A percentile compares a stretch with the other conserved stretches of the same genome.
phyloP scores from a whole-genome alignment of 75 land plant species.

The Pinus tabuliformis region DNA sequence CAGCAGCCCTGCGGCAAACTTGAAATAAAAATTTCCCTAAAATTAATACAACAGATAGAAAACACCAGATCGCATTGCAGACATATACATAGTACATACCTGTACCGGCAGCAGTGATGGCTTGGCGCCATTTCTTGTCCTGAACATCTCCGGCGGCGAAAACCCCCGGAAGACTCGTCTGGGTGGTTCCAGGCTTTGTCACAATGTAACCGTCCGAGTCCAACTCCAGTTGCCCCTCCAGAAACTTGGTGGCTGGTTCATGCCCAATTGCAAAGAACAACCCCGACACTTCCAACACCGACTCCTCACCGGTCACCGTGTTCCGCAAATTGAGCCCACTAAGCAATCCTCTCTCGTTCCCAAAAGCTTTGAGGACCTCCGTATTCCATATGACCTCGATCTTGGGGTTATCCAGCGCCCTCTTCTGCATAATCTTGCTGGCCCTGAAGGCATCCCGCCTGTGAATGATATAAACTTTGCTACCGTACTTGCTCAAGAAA shows the following conservation, averaged over 20 bases:
- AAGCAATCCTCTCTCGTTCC: slow-evolving; percentile 40
- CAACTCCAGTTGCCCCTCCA: slow-evolving; percentile 74
- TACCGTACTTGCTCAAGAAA: slow-evolving; percentile 88
- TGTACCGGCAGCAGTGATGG: slow-evolving; percentile 94
- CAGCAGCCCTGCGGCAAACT: too few relatives aligned
- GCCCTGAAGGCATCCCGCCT: slow-evolving; percentile 68
- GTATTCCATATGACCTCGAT: slow-evolving; percentile 84
- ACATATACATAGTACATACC: slow-evolving; percentile 40
- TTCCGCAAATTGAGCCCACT: slow-evolving; percentile 75
- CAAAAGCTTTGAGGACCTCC: slow-evolving; percentile 66
- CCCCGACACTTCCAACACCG: slow-evolving; percentile 69
- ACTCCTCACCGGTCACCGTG: slow-evolving; percentile 45
- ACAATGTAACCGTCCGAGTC: slow-evolving; percentile 77
- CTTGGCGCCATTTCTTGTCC: slow-evolving; percentile 96
- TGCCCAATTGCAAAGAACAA: slow-evolving; percentile 97
- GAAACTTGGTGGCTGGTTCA: slow-evolving; percentile 92
- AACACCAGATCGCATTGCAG: too few relatives aligned
- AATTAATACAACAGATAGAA: too few relatives aligned
- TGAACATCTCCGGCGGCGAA: slow-evolving; percentile 99
- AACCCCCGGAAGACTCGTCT: slow-evolving; percentile 23
- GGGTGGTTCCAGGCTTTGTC: slow-evolving; percentile 46
- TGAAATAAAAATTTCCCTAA: too few relatives aligned
- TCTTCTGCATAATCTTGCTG: slow-evolving; percentile 92
- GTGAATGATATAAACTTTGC: slow-evolving; percentile 81
- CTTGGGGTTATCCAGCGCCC: slow-evolving; percentile 76